These are phyloP conservation scores for Thozetella sp. DNA, from an alignment of 495 filamentous ascomycete genomes.

Conservation along the genomic window DNA sequence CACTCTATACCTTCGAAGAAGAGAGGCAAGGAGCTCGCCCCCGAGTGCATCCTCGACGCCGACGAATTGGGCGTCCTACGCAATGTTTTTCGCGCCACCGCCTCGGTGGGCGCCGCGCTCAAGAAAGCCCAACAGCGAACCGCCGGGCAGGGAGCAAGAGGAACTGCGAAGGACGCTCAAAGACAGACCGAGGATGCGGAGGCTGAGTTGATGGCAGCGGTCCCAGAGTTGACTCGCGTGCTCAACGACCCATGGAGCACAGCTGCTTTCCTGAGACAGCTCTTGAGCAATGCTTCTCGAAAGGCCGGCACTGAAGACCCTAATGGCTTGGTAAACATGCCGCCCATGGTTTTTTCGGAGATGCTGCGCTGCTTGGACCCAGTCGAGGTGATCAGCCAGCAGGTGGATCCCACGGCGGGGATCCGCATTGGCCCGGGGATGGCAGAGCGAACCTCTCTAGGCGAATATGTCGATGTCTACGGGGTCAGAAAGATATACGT, in stretches of 20 bases:
- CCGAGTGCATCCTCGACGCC: no score
- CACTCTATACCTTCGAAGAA: neutral
- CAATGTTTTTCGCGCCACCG: neutral
- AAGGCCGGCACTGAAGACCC: neutral
- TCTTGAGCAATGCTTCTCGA: neutral
- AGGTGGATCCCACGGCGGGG: slow-evolving; percentile 22
- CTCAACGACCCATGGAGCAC: neutral
- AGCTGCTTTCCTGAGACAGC: neutral
- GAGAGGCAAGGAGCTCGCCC: no score
- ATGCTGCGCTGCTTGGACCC: slow-evolving; percentile 37
- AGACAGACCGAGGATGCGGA: neutral
- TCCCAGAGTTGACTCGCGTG: no score
- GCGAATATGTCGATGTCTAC: slow-evolving; percentile 23
- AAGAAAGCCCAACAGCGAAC: neutral
- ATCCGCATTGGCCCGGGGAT: slow-evolving; percentile 20
- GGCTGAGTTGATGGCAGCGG: no score
- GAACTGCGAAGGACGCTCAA: neutral
- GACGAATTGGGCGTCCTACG: no score
- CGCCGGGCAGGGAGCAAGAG: neutral
- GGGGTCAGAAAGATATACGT: slow-evolving; percentile 29
- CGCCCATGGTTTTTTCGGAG: slow-evolving; percentile 34
- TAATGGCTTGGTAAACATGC: slow-evolving; percentile 15
- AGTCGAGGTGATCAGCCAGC: slow-evolving; percentile 11
- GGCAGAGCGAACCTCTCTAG: slow-evolving; percentile 21
- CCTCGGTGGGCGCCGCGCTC: neutral